A percentile compares a stretch with the other conserved stretches of the same genome.
phyloP scores from a whole-genome alignment of 305 asterid species.

The Plantago rigida region DNA sequence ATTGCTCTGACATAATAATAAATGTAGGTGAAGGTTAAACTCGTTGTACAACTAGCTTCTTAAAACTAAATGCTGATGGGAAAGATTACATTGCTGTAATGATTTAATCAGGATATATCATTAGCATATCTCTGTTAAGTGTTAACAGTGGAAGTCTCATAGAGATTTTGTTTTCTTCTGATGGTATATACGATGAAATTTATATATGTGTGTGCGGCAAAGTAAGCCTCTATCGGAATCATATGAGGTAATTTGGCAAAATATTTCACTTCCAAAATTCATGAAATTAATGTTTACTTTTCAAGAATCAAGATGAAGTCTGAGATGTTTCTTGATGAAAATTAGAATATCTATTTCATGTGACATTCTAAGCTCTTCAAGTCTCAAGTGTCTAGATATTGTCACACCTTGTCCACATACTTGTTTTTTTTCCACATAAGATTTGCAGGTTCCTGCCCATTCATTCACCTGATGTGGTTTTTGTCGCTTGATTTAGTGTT shows the following conservation, averaged over 20 bases:
- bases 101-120: background rate
- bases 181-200: background rate
- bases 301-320: background rate
- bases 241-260: background rate
- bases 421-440: background rate
- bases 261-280: background rate
- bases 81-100: background rate
- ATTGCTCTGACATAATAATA: slow-evolving; percentile 11
- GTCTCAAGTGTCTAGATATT: background rate
- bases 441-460: slow-evolving; percentile 14
- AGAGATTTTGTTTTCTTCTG: background rate
- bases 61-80: slow-evolving; percentile 10
- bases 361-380: background rate
- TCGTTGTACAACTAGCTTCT: background rate
- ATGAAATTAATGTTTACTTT: background rate
- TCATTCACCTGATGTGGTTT: slow-evolving; percentile 3
- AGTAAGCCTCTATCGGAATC: background rate
- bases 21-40: slow-evolving; percentile 4
- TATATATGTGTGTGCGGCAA: background rate
- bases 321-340: background rate
- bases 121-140: background rate
- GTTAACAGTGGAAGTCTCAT: background rate
- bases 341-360: background rate
- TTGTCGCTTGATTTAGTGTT: slow-evolving; percentile 11
- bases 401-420: background rate